Evolutionary conservation across 2,329 filamentous ascomycete species (phyloP), one percentile per base, ranked within the genome.

Genomic region (Eutypa lata): DNA sequence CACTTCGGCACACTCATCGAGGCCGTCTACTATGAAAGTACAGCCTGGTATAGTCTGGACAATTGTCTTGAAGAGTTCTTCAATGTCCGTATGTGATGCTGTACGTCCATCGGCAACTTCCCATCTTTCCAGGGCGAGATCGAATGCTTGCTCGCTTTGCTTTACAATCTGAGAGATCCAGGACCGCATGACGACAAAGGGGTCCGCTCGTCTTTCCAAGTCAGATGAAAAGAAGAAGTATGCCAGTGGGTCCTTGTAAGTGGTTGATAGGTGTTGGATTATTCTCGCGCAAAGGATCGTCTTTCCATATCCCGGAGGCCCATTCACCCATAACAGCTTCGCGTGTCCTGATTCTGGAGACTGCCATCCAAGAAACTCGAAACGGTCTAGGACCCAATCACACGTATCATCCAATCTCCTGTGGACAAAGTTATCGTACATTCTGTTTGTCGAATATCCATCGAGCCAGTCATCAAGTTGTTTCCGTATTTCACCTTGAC

Each of bases 221-320:
- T 66, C 61, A 0, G 66, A 65, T 0, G 68, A 68, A n/a, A 70
- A 64, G 42, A 73, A 73, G 54, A 68, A 72, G 42, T 68, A 57
- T 0, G 59, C 61, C 0, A 68, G 33, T 0, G 61, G 59, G 0
- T 44, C 44, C 0, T 52, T 6, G 0, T 51, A 35, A 0, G 16
- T 45, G 0, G 38, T 7, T 0, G 48, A 45, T 0, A 72, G 14
- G 31, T 67, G 37, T 11, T 71, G 44, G 0, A 68, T 50, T 0
- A 73, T 33, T 7, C 52, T 58, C 1, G 70, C 61, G 49, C 66
- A 66, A 0, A 71, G 53, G 1, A 71, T 42, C 0, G 69, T 73
- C 52, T 73, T 73, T 1, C 68, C 69, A 16, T 66, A 70, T 0
- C 69, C 65, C 24, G 64, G 52, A 22, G 59, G 61, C 1, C 67